Base-by-base conservation (phyloP, 2,329 filamentous ascomycete species). In the Drechslerella stenobrocha region DNA sequence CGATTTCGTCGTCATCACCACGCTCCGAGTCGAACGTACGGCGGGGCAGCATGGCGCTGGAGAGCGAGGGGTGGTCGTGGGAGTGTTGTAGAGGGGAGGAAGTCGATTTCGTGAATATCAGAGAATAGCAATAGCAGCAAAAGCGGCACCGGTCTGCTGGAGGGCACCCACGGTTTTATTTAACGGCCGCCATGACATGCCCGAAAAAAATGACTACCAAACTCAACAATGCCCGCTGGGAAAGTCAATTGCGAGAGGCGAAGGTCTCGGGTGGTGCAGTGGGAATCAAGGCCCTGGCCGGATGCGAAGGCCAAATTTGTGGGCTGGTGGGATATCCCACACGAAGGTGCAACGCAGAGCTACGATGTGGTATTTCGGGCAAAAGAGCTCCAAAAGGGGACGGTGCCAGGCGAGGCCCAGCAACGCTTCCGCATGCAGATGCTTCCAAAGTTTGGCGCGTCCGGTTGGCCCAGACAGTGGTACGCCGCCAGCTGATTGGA, bases 301-400 rank as follows among this genome's bases (percentile, higher is more conserved):
- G 55, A 47, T 66, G 47, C 42, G 47, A 59, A 67, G 56, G 55
- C 63, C 63, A 60, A 67, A 67, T 51, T 20, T 51, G 53, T 55
- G 42, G 34, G 45, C 51, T 50, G 42, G 50, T 53, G 26, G 61
- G 61, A 55, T 59, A 66, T 56, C 60, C 60, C 60, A 65, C 60
- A 56, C 59, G 58, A 63, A 37, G 8, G 11, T 11, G 24, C 53
- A 58, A 66, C 53, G 47, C 53, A 58, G 26, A 52, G 52, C 9
- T 53, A 53, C 61, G 50, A 66, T 66, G 61, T 66, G 61, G 61
- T 66, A 59, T 58, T 52, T 66, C 52, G 32, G 52, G 40, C 50
- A 26, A 15, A 32, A 9, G 15, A 20, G 28, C 28, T 30, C 35
- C 52, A 24, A 40, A 66, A 66, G 42, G 24, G 61, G 53, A 58